Conservation (phyloP, 805 yeast species). For the Saccharomycopsis fermentans region DNA sequence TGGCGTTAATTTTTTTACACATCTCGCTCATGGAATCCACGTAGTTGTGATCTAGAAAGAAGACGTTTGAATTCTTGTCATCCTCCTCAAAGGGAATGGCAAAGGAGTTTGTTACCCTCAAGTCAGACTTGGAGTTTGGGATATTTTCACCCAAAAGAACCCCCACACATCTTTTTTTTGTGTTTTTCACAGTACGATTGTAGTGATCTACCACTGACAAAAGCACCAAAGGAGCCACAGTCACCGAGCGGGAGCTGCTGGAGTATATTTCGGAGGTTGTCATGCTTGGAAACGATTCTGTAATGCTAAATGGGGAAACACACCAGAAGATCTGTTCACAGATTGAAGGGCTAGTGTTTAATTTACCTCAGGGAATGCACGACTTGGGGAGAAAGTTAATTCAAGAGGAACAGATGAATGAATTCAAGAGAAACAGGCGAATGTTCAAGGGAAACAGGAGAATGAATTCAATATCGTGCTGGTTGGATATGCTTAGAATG, state of each 20-base stretch:
- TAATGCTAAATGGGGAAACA: too few species aligned
- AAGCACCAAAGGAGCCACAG: slow-evolving; percentile 92
- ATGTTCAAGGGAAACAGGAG: too few species aligned
- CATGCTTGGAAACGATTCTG: neutral
- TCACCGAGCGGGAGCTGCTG: slow-evolving; percentile 37
- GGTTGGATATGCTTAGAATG: too few species aligned
- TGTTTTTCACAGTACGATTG: slow-evolving; percentile 69
- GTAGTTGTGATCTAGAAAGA: slow-evolving; percentile 96
- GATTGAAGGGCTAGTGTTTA: too few species aligned
- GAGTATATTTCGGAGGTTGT: neutral
- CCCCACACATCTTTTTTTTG: slow-evolving; percentile 83
- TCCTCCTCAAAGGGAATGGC: slow-evolving; percentile 99
- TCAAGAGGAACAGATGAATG: too few species aligned
- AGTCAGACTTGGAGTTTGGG: slow-evolving; percentile 30
- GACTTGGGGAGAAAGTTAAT: too few species aligned
- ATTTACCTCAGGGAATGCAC: too few species aligned
- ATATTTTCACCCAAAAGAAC: slow-evolving; percentile 80
- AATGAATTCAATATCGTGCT: too few species aligned
- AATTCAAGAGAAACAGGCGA: too few species aligned
- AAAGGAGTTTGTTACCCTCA: slow-evolving; percentile 82
- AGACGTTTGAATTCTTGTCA: slow-evolving; percentile 78
- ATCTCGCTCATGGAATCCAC: slow-evolving; percentile 94
- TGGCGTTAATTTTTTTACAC: slow-evolving; percentile 96
- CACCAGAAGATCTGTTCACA: too few species aligned
- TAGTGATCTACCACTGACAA: slow-evolving; percentile 93